Evolutionary conservation across 306 rosid genomes (phyloP), one percentile per base, ranked within the genome.

Genomic region (Inga oerstediana): DNA sequence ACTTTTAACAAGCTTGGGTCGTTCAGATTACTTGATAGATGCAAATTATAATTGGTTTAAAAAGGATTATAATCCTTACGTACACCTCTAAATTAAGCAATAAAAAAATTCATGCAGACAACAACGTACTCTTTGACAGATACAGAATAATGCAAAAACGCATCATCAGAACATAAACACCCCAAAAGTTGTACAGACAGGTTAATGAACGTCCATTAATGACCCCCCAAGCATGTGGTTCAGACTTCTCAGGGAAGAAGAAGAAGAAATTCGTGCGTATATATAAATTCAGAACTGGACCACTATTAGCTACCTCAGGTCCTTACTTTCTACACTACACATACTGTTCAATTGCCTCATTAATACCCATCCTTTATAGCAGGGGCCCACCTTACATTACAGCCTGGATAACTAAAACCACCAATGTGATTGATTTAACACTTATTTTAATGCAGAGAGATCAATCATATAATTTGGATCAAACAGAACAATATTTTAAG

Each of bases 221-320:
- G 37, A 66, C 9, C 35, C 8, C 45, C 73, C 45, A 30, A 64
- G 69, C 41, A 65, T 65, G 71, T 65, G 71, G 39, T n/a, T 32
- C n/a, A 14, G 43, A 22, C 32, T 7, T n/a, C 61, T 56, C 64
- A 8, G 12, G n/a, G 64, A 49, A 49, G 20, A 58, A 30, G 24
- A 64, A 34, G 65, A 45, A 49, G 74, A 46, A 79, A 54, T 66
- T 73, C 76, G 44, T 84, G 74, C 84, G 70, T 75, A 11, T 75
- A 74, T 68, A 27, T 75, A 74, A 80, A 68, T 75, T 24, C 69
- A 67, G 81, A 32, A 10, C 20, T 5, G 78, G 54, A 75, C 77
- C 78, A 65, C 59, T 79, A 61, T 49, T 39, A 39, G 43, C 74
- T 59, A 49, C 71, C 74, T 46, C 51, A 65, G 74, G 56, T 67